phyloP scores from a whole-genome alignment of 441 rosid species.

The Aquilaria agallochum region DNA sequence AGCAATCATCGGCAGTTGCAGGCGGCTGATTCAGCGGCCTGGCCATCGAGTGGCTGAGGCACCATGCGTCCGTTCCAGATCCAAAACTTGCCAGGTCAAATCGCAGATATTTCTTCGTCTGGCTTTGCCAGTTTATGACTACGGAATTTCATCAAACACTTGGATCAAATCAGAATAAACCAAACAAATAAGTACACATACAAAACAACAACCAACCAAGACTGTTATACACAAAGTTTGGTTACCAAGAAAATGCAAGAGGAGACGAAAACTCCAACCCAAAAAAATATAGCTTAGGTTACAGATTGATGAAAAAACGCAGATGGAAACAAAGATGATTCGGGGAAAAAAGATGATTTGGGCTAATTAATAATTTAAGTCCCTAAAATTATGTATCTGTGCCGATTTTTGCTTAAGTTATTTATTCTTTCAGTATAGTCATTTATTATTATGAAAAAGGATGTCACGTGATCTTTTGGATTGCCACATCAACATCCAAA shows the following conservation, averaged over 20 bases:
- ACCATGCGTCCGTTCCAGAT: constrained; percentile 36
- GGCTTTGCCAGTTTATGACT: constrained; percentile 5
- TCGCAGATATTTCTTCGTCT: constrained; percentile 11
- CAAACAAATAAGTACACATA: too few relatives aligned
- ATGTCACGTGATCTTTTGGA: too few relatives aligned
- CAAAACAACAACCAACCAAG: background rate
- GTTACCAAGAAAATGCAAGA: constrained; percentile 7
- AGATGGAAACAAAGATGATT: background rate
- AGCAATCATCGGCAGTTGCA: constrained; percentile 65
- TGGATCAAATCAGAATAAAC: constrained; percentile 8
- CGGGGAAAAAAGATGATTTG: too few relatives aligned
- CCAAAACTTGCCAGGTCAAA: constrained; percentile 21
- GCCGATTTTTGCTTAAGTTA: too few relatives aligned
- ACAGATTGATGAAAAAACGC: background rate
- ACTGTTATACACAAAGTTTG: background rate
- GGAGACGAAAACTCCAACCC: background rate
- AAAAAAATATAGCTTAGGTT: constrained; percentile 5
- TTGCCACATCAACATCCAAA: too few relatives aligned
- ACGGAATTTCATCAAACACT: constrained; percentile 3
- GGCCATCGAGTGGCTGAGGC: constrained; percentile 46
- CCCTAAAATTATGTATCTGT: too few relatives aligned
- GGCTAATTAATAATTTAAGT: too few relatives aligned
- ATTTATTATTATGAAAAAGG: too few relatives aligned
- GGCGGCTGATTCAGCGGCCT: constrained; percentile 37
- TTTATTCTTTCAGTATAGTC: too few relatives aligned